Conservation (phyloP, 1,139 yeast species). For the Meyerozyma elateridarum region DNA sequence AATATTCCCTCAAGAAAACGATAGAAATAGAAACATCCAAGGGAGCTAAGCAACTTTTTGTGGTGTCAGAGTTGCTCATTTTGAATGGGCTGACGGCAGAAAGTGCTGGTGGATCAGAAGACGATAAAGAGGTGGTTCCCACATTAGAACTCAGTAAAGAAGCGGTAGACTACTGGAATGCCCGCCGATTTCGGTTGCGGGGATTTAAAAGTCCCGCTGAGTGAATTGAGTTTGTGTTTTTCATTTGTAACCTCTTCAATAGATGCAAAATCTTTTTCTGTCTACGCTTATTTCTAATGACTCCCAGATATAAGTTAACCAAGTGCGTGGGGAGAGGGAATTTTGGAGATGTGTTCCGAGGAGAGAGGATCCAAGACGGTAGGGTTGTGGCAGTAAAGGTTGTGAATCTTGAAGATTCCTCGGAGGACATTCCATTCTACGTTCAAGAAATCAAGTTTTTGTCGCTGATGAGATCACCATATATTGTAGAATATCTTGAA, state of each 20-base stretch:
- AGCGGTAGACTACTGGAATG: constrained; percentile 52
- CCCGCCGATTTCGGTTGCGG: constrained; percentile 30
- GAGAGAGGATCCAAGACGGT: constrained; percentile 32
- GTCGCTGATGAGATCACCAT: constrained; percentile 57
- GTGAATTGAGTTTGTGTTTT: constrained; percentile 7
- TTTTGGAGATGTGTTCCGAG: constrained; percentile 82
- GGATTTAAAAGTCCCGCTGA: constrained; percentile 9
- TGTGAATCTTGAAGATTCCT: constrained; percentile 67
- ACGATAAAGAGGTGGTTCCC: too few species aligned
- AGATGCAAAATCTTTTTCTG: not conserved
- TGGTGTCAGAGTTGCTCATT: constrained; percentile 68
- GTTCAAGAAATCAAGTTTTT: constrained; percentile 74
- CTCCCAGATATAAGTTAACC: constrained; percentile 35
- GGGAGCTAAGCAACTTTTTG: constrained; percentile 36
- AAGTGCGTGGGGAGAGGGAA: constrained; percentile 78
- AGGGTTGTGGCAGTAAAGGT: constrained; percentile 70
- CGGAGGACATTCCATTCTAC: constrained; percentile 64
- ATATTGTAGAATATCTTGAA: constrained; percentile 60
- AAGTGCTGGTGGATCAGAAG: constrained; percentile 16
- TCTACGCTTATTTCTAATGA: not conserved
- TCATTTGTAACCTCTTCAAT: not conserved
- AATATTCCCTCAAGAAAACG: constrained; percentile 54
- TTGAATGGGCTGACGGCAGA: constrained; percentile 50
- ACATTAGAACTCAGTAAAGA: constrained; percentile 33
- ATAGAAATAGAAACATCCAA: constrained; percentile 20